These are phyloP conservation scores for Vaccinium myrtillus DNA, from an alignment of 148 eudicot species.

Conservation along the genomic window DNA sequence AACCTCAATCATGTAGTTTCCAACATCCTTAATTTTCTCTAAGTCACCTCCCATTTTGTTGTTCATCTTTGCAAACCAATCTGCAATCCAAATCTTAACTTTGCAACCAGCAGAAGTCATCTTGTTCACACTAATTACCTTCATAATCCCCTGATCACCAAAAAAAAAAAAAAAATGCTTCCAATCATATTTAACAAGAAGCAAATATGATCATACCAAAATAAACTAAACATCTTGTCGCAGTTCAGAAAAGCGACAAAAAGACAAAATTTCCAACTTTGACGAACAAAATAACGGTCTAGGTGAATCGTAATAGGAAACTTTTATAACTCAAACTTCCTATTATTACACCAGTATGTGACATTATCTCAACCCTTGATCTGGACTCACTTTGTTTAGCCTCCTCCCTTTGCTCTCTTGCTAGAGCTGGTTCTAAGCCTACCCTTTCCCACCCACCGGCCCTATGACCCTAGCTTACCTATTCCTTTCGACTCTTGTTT, in stretches of 20 bases:
- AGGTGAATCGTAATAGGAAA: not conserved
- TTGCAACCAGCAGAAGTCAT: slow-evolving; percentile 82
- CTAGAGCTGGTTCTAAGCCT: too few species aligned
- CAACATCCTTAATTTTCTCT: slow-evolving; percentile 78
- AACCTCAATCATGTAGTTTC: slow-evolving; percentile 77
- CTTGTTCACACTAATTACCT: slow-evolving; percentile 84
- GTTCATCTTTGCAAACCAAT: slow-evolving; percentile 90
- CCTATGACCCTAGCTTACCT: too few species aligned
- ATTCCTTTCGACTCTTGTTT: too few species aligned
- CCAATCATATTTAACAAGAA: not conserved
- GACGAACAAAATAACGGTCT: not conserved
- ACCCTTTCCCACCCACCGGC: too few species aligned
- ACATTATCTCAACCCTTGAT: not conserved
- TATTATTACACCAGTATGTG: not conserved
- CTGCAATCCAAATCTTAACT: slow-evolving; percentile 94
- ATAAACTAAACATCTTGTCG: not conserved
- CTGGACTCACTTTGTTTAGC: too few species aligned
- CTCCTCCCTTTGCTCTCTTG: too few species aligned
- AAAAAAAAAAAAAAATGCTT: slow-evolving; percentile 15
- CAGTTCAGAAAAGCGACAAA: not conserved
- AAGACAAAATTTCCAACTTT: not conserved
- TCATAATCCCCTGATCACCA: slow-evolving; percentile 76
- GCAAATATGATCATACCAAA: not conserved
- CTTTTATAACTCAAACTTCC: not conserved
- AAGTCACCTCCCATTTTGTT: slow-evolving; percentile 96